A percentile compares a stretch with the other conserved stretches of the same genome.
Evolutionary conservation across 306 rosid genomes (phyloP).

Genomic region (Acacia melanoxylon): DNA sequence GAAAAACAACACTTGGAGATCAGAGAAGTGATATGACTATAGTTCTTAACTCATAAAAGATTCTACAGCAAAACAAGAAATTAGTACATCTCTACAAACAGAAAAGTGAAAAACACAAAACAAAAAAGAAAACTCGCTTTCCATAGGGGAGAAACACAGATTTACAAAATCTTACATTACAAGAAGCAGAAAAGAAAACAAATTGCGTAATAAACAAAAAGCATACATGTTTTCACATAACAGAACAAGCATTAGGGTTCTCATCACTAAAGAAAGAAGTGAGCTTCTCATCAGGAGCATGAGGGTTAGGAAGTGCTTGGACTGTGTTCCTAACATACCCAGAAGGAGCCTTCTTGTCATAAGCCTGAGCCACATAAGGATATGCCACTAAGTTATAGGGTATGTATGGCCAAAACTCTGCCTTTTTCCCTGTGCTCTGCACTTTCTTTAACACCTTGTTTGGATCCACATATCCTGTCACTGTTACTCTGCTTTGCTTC

Average conservation of each 20-base stretch:
- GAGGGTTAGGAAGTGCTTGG: constrained; percentile 56
- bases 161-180: neutral
- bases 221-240: constrained; percentile 46
- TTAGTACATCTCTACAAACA: neutral
- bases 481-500: constrained; percentile 75
- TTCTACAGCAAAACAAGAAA: neutral
- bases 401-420: constrained; percentile 94
- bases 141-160: neutral
- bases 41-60: neutral
- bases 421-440: constrained; percentile 79
- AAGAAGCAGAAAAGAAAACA: neutral
- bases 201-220: too few species aligned
- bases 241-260: constrained; percentile 80
- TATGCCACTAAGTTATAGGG: constrained; percentile 83
- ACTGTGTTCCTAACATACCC: constrained; percentile 69
- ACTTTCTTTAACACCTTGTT: constrained; percentile 81
- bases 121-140: neutral
- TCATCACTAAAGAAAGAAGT: constrained; percentile 78
- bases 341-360: constrained; percentile 88
- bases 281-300: constrained; percentile 64
- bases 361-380: constrained; percentile 79
- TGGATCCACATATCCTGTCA: constrained; percentile 76
- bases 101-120: neutral
- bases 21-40: neutral
- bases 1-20: neutral